Conservation (phyloP, 2,329 filamentous ascomycete species). For the Metarhizium guizhouense region DNA sequence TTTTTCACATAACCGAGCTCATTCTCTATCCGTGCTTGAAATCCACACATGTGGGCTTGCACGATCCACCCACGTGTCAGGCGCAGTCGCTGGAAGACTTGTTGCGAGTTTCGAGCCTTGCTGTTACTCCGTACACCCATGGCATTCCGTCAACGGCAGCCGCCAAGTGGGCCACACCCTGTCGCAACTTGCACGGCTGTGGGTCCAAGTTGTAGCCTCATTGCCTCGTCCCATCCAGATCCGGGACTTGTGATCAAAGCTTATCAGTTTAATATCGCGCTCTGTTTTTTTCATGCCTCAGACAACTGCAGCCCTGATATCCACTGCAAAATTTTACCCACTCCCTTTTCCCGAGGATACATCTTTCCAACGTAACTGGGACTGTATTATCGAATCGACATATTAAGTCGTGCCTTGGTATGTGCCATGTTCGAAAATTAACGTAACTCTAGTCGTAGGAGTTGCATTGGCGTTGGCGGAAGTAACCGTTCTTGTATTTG, state of each 20-base stretch:
- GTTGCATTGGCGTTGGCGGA: not conserved
- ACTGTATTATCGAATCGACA: not conserved
- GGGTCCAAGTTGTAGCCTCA: constrained; percentile 6
- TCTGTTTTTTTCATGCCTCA: constrained; percentile 11
- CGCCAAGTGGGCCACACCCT: constrained; percentile 9
- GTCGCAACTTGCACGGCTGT: constrained; percentile 3
- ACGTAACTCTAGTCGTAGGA: not conserved
- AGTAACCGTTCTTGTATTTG: not conserved
- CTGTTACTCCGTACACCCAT: not conserved
- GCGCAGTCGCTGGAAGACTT: constrained; percentile 6
- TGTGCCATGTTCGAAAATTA: not conserved
- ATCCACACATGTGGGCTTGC: constrained; percentile 3
- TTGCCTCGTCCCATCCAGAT: constrained; percentile 10
- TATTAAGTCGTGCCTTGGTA: not conserved
- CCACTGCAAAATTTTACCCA: constrained; percentile 7
- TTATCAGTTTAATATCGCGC: constrained; percentile 8
- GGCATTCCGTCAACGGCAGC: constrained; percentile 4
- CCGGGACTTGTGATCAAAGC: constrained; percentile 10
- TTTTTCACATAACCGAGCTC: constrained; percentile 3
- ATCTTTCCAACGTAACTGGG: not conserved
- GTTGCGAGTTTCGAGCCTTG: not conserved
- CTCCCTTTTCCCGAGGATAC: not conserved
- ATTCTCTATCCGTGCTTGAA: constrained; percentile 2
- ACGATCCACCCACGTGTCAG: constrained; percentile 15
- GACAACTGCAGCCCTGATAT: constrained; percentile 9